Percentiles rank a stretch among this genome's conserved stretches.
Evolutionary conservation across 345 rosid genomes (phyloP).

Genomic region (Rubroshorea leprosula): DNA sequence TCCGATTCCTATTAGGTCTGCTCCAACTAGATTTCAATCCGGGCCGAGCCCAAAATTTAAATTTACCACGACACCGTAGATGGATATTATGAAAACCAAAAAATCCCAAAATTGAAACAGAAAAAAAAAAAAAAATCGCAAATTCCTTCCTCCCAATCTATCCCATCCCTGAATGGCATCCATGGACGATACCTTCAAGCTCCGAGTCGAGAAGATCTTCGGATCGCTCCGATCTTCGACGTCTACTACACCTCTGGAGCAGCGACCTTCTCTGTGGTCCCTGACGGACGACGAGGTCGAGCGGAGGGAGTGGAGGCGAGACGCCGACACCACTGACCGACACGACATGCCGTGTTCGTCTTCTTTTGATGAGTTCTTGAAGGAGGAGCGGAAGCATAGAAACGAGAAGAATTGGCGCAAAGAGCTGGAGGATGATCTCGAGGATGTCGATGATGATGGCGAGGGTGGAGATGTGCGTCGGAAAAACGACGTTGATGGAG

Average conservation of each 20-base stretch:
- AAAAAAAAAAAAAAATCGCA: neutral
- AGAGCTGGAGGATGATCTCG: conserved; percentile 35
- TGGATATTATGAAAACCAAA: neutral
- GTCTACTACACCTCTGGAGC: conserved; percentile 22
- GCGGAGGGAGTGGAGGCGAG: conserved; percentile 26
- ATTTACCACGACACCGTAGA: neutral
- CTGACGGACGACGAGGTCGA: conserved; percentile 42
- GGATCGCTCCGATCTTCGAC: conserved; percentile 50
- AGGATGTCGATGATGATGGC: conserved; percentile 32
- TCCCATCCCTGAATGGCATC: conserved; percentile 17
- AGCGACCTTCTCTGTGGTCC: conserved; percentile 37
- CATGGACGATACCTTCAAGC: conserved; percentile 45
- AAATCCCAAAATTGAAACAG: neutral
- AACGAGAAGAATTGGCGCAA: conserved; percentile 12
- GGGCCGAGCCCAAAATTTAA: neutral
- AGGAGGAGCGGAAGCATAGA: conserved; percentile 18
- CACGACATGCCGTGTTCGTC: conserved; percentile 49
- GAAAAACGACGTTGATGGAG: conserved; percentile 25
- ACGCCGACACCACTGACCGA: conserved; percentile 25
- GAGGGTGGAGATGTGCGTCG: conserved; percentile 11
- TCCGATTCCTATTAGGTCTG: too few relatives aligned
- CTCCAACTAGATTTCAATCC: too few relatives aligned
- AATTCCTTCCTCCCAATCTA: neutral
- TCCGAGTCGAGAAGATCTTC: conserved; percentile 48
- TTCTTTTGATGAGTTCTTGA: conserved; percentile 36